These are phyloP conservation scores for Backusella macrospora DNA, from an alignment of 192 early-diverging fungal species.

Conservation along the genomic window DNA sequence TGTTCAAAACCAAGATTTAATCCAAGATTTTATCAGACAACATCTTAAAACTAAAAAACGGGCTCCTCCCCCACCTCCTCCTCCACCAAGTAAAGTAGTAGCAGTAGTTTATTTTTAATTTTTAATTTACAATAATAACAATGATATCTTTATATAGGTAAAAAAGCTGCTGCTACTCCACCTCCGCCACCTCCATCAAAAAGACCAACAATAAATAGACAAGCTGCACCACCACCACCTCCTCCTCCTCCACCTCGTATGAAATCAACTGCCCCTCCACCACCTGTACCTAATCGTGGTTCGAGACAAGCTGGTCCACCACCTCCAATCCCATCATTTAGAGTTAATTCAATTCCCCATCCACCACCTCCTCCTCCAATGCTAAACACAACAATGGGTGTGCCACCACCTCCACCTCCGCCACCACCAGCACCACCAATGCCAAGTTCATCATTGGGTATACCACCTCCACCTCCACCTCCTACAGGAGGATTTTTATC, in stretches of 20 bases:
- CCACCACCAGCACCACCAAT: neutral
- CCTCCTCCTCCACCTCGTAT: constrained; percentile 33
- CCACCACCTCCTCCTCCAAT: neutral
- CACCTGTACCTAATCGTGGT: constrained; percentile 26
- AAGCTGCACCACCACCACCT: constrained; percentile 35
- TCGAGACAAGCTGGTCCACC: constrained; percentile 27
- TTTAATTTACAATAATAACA: neutral
- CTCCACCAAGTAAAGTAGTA: neutral
- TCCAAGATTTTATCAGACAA: constrained; percentile 65
- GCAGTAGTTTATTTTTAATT: too few species aligned
- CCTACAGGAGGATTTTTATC: neutral
- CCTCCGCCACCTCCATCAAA: constrained; percentile 29
- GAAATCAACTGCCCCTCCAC: constrained; percentile 28
- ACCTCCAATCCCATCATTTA: constrained; percentile 7
- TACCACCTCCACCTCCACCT: constrained; percentile 21
- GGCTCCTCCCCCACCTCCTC: neutral
- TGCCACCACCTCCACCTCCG: constrained; percentile 23
- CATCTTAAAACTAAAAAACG: constrained; percentile 36
- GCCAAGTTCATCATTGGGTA: neutral
- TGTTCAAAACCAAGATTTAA: constrained; percentile 64
- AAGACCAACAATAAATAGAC: constrained; percentile 23
- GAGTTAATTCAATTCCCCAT: neutral
- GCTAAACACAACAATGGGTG: neutral
- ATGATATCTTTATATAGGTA: neutral
- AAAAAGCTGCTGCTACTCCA: constrained; percentile 40